Conservation (phyloP, 2,329 filamentous ascomycete genomes). For the Lanzia echinophila region DNA sequence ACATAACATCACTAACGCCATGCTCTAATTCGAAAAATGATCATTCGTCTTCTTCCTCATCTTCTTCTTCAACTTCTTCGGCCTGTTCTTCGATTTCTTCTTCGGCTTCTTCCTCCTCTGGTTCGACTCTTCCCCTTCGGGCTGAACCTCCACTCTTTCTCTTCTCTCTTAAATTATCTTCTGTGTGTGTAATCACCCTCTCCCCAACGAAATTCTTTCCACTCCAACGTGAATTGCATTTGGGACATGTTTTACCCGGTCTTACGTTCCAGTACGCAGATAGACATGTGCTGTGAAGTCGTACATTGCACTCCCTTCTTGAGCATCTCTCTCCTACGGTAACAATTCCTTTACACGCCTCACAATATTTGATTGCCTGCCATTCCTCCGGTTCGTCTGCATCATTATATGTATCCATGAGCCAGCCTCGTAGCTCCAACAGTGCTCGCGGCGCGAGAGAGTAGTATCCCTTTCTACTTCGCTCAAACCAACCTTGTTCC, state of each 20-base stretch:
- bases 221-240: constrained; percentile 47
- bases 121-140: constrained; percentile 6
- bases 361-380: constrained; percentile 78
- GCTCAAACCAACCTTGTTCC: constrained; percentile 78
- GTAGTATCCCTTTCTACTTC: constrained; percentile 65
- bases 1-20: neutral
- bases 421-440: constrained; percentile 78
- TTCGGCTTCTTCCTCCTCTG: constrained; percentile 11
- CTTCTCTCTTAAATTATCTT: constrained; percentile 28
- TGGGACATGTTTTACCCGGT: constrained; percentile 54
- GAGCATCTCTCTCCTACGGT: constrained; percentile 76
- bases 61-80: neutral
- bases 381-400: constrained; percentile 51
- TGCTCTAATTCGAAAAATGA: neutral
- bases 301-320: constrained; percentile 57
- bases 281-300: constrained; percentile 73
- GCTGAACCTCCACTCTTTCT: constrained; percentile 23
- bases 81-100: neutral
- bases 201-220: constrained; percentile 30
- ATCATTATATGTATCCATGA: constrained; percentile 88
- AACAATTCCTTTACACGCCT: constrained; percentile 83
- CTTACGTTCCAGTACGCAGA: constrained; percentile 63
- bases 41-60: neutral
- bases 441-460: constrained; percentile 68
- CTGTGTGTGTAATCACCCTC: constrained; percentile 28